Conservation (phyloP, 805 yeast genomes). For the Metschnikowia sp. region DNA sequence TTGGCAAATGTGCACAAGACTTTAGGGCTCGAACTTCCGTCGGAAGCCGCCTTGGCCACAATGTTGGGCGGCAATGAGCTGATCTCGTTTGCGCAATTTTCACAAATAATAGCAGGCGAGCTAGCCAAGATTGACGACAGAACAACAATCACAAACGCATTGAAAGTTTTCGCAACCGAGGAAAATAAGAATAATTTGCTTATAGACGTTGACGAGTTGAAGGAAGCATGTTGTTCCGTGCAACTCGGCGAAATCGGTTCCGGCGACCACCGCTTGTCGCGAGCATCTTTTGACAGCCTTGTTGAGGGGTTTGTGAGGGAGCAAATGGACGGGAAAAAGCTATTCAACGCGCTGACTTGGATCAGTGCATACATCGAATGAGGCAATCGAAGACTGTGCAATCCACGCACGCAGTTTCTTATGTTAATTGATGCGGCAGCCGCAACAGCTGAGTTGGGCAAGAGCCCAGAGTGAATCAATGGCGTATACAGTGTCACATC, state of each 20-base stretch:
- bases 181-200: slow-evolving; percentile 33
- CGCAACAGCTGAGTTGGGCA: too few species aligned
- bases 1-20: slow-evolving; percentile 51
- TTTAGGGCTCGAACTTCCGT: slow-evolving; percentile 46
- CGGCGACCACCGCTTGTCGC: slow-evolving; percentile 39
- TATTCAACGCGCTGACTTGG: slow-evolving; percentile 63
- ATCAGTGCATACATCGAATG: slow-evolving; percentile 49
- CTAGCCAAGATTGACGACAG: slow-evolving; percentile 48
- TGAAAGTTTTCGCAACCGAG: slow-evolving; percentile 48
- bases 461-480: too few species aligned
- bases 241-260: slow-evolving; percentile 47
- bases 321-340: slow-evolving; percentile 53
- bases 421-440: too few species aligned
- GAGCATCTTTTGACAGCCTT: slow-evolving; percentile 47
- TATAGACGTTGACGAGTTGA: slow-evolving; percentile 48
- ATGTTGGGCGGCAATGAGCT: slow-evolving; percentile 51
- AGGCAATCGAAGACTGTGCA: not conserved
- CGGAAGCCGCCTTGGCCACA: slow-evolving; percentile 38
- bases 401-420: too few species aligned
- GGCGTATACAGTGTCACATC: too few species aligned
- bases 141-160: slow-evolving; percentile 55
- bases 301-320: slow-evolving; percentile 54
- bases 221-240: slow-evolving; percentile 44
- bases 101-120: slow-evolving; percentile 58
- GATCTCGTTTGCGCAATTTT: slow-evolving; percentile 62